Percentiles rank a stretch among this genome's conserved stretches.
Conservation (phyloP, 805 yeast species). For the Yamadazyma insecticola region DNA sequence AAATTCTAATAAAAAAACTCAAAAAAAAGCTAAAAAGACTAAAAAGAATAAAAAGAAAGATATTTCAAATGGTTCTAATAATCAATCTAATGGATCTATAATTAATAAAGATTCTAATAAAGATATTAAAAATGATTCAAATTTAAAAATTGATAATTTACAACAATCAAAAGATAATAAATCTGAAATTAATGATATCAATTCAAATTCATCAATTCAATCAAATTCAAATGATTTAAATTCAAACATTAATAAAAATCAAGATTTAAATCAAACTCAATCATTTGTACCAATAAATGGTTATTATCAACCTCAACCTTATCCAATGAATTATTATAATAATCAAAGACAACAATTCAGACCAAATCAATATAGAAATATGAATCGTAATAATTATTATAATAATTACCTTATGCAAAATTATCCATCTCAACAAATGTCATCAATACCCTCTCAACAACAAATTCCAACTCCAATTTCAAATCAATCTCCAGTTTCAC, state of each 20-base stretch:
- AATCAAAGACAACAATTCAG: conserved; percentile 7
- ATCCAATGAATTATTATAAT: conserved; percentile 10
- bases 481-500: conserved; percentile 21
- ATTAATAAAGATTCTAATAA: conserved; percentile 15
- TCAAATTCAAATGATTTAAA: conserved; percentile 1
- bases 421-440: conserved; percentile 4
- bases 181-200: conserved; percentile 7
- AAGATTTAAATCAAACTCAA: not conserved
- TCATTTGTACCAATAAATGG: conserved; percentile 6
- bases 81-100: conserved; percentile 22
- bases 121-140: conserved; percentile 6
- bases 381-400: conserved; percentile 10
- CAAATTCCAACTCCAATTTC: conserved; percentile 3
- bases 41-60: conserved; percentile 11
- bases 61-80: conserved; percentile 15
- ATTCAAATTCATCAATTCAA: conserved; percentile 1
- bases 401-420: conserved; percentile 8
- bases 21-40: conserved; percentile 21
- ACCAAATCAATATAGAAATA: conserved; percentile 5
- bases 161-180: conserved; percentile 4
- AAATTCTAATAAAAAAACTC: conserved; percentile 19
- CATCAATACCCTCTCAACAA: conserved; percentile 7
- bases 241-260: not conserved
- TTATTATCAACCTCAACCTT: conserved; percentile 9
- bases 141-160: conserved; percentile 3